Percentiles rank a stretch among this genome's conserved stretches.
Evolutionary conservation across 768 basidiomycete genomes (phyloP).

Genomic region (Leucosporidium yakuticum): DNA sequence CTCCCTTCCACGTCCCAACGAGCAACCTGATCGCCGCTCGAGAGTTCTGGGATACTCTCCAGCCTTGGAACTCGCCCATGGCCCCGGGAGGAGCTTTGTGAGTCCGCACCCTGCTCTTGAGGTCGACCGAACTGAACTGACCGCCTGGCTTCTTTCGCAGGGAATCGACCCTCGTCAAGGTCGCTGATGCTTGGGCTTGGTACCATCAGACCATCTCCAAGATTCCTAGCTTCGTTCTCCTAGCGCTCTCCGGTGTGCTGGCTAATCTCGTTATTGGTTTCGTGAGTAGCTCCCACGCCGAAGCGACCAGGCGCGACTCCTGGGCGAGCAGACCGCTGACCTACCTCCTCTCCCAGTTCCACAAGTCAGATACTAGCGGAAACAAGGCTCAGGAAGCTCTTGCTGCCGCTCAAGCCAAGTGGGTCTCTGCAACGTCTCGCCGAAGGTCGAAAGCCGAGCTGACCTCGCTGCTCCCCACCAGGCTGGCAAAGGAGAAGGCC

Average conservation of each 20-base stretch:
- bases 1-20: slow-evolving; percentile 9
- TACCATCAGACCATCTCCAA: slow-evolving; percentile 21
- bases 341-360: not conserved
- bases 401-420: too few relatives aligned
- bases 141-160: not conserved
- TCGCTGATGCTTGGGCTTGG: slow-evolving; percentile 11
- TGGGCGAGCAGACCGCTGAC: too few relatives aligned
- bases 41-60: slow-evolving; percentile 14
- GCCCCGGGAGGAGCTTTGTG: slow-evolving; percentile 26
- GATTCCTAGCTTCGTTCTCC: slow-evolving; percentile 22
- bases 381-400: too few relatives aligned
- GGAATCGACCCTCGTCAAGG: not conserved
- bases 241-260: slow-evolving; percentile 23
- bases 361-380: not conserved
- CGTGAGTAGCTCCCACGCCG: not conserved
- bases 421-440: too few relatives aligned
- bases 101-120: not conserved
- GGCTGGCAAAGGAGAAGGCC: too few relatives aligned
- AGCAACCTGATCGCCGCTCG: slow-evolving; percentile 8
- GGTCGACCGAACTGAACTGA: not conserved
- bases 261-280: slow-evolving; percentile 26
- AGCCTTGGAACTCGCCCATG: slow-evolving; percentile 9
- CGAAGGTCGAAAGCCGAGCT: too few relatives aligned
- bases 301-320: too few relatives aligned
- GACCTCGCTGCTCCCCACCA: too few relatives aligned